Evolutionary conservation across 2,329 filamentous ascomycete species (phyloP).

Genomic region (Sclerotinia trifoliorum): DNA sequence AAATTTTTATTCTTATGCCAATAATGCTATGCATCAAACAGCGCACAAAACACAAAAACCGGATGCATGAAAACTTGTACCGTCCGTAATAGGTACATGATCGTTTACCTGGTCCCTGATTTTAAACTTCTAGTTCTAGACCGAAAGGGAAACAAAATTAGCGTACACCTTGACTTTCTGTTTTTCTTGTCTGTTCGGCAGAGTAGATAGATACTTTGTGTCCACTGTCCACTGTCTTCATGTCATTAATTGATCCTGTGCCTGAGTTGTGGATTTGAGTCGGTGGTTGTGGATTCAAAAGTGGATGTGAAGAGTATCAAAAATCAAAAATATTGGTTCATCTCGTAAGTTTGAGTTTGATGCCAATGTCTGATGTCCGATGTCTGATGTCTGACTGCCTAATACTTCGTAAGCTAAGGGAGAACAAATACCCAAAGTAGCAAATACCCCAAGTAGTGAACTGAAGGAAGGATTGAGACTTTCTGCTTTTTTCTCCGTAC

Average conservation of each 20-base stretch:
- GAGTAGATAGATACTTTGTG: too few relatives aligned
- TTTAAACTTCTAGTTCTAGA: conserved; percentile 1
- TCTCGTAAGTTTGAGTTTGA: conserved; percentile 3
- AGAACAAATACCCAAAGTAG: neutral
- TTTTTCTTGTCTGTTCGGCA: too few relatives aligned
- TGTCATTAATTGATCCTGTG: conserved; percentile 2
- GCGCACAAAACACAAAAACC: too few relatives aligned
- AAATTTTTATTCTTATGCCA: too few relatives aligned
- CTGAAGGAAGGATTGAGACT: neutral
- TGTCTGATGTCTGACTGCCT: neutral
- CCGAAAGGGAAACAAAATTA: neutral
- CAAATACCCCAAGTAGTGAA: neutral
- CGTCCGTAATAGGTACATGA: too few relatives aligned
- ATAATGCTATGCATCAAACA: too few relatives aligned
- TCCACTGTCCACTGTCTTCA: neutral
- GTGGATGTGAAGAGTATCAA: neutral
- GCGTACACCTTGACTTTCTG: neutral
- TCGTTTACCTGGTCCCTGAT: too few relatives aligned
- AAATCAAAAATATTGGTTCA: neutral
- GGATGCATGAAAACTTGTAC: too few relatives aligned
- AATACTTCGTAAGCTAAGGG: neutral
- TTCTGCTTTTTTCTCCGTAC: neutral
- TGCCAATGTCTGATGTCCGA: neutral
- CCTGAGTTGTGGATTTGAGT: conserved; percentile 6
- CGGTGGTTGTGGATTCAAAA: neutral